phyloP scores from a whole-genome alignment of 2,329 filamentous ascomycete genomes.

The Zalaria obscura region DNA sequence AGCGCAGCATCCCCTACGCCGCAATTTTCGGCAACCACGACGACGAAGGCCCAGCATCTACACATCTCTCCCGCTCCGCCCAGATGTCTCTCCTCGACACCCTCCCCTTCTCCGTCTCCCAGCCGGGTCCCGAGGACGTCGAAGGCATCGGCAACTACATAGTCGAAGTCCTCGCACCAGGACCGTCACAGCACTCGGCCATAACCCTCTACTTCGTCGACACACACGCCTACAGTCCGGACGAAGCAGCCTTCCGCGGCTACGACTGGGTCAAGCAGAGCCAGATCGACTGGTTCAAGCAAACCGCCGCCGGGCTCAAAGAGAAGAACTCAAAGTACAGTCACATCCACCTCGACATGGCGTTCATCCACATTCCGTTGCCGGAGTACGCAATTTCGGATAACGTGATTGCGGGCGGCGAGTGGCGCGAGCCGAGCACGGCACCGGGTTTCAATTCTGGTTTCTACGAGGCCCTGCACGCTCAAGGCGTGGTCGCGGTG shows the following conservation, averaged over 20 bases:
- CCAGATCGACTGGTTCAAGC: slow-evolving; percentile 89
- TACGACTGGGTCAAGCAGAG: slow-evolving; percentile 95
- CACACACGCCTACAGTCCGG: slow-evolving; percentile 80
- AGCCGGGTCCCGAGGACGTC: slow-evolving; percentile 65
- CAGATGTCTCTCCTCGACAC: slow-evolving; percentile 80
- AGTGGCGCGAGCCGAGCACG: slow-evolving; percentile 71
- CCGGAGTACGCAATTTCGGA: slow-evolving; percentile 64
- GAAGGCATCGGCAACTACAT: slow-evolving; percentile 93
- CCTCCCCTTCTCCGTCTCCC: slow-evolving; percentile 79
- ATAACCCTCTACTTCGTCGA: slow-evolving; percentile 92
- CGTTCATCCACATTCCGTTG: slow-evolving; percentile 93
- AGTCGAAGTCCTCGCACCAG: slow-evolving; percentile 73
- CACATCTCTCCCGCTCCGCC: slow-evolving; percentile 49
- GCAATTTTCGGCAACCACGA: slow-evolving; percentile 97
- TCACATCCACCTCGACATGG: slow-evolving; percentile 85
- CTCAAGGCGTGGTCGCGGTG: slow-evolving; percentile 73
- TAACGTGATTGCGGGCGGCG: slow-evolving; percentile 46
- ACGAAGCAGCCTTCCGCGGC: slow-evolving; percentile 75
- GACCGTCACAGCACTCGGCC: slow-evolving; percentile 70
- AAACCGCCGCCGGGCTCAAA: slow-evolving; percentile 60
- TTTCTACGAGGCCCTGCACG: slow-evolving; percentile 80
- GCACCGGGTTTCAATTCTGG: slow-evolving; percentile 81
- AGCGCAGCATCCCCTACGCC: slow-evolving; percentile 81
- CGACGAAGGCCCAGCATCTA: slow-evolving; percentile 55
- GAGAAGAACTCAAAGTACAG: slow-evolving; percentile 60